Evolutionary conservation across 176 grass and related monocot genomes (phyloP).

Genomic region (Oryza meyeriana): DNA sequence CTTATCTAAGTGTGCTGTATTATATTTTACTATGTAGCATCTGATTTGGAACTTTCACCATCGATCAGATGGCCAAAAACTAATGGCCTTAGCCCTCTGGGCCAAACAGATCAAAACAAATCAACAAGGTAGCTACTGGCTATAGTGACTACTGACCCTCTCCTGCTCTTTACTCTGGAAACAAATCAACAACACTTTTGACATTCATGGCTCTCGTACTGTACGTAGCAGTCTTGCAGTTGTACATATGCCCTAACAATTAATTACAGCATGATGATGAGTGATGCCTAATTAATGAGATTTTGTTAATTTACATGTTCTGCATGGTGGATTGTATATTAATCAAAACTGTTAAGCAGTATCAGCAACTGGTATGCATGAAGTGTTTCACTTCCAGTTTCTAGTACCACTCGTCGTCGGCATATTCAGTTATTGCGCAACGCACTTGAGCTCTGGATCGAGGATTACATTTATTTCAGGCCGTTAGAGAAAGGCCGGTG

Average conservation of each 20-base stretch:
- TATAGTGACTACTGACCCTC: no score
- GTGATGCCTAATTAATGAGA: neutral
- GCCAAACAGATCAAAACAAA: no score
- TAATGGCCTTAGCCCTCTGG: no score
- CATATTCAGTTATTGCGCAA: constrained; percentile 5
- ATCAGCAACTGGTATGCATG: neutral
- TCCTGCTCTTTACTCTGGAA: neutral
- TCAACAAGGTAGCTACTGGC: no score
- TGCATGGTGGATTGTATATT: neutral
- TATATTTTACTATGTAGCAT: no score
- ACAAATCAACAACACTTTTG: neutral
- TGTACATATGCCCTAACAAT: no score
- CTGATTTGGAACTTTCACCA: no score
- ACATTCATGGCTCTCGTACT: neutral
- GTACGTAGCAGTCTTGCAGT: no score
- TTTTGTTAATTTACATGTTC: neutral
- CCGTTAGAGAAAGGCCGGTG: constrained; percentile 32
- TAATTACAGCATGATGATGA: no score
- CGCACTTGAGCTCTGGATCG: neutral
- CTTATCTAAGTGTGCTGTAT: no score
- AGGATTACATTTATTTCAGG: constrained; percentile 3
- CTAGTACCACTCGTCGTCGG: neutral
- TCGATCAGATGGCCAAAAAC: no score
- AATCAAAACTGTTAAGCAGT: neutral
- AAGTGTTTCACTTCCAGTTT: neutral